Evolutionary conservation across 768 basidiomycete genomes (phyloP).

Genomic region (Naganishia kalamii): DNA sequence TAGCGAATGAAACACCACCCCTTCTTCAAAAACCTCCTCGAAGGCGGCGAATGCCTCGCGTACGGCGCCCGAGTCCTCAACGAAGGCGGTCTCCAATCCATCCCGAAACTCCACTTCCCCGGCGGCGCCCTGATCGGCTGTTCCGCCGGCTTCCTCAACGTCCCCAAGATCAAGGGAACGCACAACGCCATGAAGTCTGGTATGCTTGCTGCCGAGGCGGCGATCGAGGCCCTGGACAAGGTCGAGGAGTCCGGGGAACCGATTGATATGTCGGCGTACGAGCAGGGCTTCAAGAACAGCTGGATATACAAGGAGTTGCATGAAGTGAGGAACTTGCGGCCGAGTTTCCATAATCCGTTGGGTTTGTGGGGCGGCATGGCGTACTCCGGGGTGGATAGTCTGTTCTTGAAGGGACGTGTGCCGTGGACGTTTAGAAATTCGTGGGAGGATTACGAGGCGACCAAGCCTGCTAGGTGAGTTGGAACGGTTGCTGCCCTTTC

Average conservation of each 20-base stretch:
- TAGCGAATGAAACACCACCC: slow-evolving; percentile 92
- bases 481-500: not conserved
- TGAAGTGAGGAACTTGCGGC: slow-evolving; percentile 85
- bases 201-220: slow-evolving; percentile 90
- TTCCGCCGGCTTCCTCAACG: slow-evolving; percentile 81
- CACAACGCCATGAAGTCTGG: slow-evolving; percentile 99
- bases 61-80: slow-evolving; percentile 86
- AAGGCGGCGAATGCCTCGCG: slow-evolving; percentile 69
- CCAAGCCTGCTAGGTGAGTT: slow-evolving; percentile 57
- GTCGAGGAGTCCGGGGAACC: slow-evolving; percentile 26
- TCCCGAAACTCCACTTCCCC: slow-evolving; percentile 81
- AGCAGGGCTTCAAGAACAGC: slow-evolving; percentile 61
- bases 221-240: slow-evolving; percentile 57
- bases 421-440: slow-evolving; percentile 87
- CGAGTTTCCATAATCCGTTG: slow-evolving; percentile 68
- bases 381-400: slow-evolving; percentile 81
- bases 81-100: slow-evolving; percentile 87
- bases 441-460: slow-evolving; percentile 60
- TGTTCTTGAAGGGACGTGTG: slow-evolving; percentile 73
- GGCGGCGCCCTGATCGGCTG: slow-evolving; percentile 93
- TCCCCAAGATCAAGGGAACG: slow-evolving; percentile 96
- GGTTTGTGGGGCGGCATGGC: slow-evolving; percentile 80
- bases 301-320: slow-evolving; percentile 82
- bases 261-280: slow-evolving; percentile 67
- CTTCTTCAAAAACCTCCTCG: slow-evolving; percentile 73